These are phyloP conservation scores for Saturnispora zaruensis DNA, from an alignment of 805 yeast species.

Conservation along the genomic window DNA sequence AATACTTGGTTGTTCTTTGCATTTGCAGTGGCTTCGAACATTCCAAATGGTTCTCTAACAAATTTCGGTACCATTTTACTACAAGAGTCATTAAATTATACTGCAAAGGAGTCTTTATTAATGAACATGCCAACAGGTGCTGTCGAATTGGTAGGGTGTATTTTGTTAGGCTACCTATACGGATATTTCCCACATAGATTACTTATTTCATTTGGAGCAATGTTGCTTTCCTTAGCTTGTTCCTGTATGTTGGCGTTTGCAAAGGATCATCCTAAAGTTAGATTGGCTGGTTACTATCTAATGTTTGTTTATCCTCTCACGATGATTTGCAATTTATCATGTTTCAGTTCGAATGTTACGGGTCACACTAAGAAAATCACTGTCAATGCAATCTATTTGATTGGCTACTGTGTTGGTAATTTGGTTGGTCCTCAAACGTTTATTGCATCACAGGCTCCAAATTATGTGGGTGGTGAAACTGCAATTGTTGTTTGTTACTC, in stretches of 20 bases:
- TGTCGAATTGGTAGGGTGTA: constrained; percentile 13
- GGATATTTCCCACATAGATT: constrained; percentile 14
- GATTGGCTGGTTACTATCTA: constrained; percentile 26
- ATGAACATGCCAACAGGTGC: constrained; percentile 18
- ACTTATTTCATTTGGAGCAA: constrained; percentile 16
- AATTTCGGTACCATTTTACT: constrained; percentile 37
- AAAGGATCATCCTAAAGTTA: constrained; percentile 12
- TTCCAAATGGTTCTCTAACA: constrained; percentile 55
- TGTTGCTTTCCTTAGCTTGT: constrained; percentile 11
- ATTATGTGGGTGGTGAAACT: constrained; percentile 45
- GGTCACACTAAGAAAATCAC: constrained; percentile 70
- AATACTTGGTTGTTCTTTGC: constrained; percentile 43
- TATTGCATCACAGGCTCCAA: constrained; percentile 47
- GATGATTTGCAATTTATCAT: constrained; percentile 26
- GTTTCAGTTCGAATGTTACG: constrained; percentile 45
- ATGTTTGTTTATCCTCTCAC: constrained; percentile 21
- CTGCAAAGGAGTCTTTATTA: constrained; percentile 12
- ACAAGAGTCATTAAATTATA: constrained; percentile 12
- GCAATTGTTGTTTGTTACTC: constrained; percentile 31
- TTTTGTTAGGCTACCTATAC: neutral
- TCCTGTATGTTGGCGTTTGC: constrained; percentile 20
- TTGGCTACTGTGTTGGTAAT: constrained; percentile 62
- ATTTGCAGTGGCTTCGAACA: constrained; percentile 35
- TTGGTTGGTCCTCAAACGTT: constrained; percentile 71
- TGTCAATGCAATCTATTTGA: constrained; percentile 47